Conservation (phyloP, 805 yeast genomes). For the Sugiyamaella lignohabitans region DNA sequence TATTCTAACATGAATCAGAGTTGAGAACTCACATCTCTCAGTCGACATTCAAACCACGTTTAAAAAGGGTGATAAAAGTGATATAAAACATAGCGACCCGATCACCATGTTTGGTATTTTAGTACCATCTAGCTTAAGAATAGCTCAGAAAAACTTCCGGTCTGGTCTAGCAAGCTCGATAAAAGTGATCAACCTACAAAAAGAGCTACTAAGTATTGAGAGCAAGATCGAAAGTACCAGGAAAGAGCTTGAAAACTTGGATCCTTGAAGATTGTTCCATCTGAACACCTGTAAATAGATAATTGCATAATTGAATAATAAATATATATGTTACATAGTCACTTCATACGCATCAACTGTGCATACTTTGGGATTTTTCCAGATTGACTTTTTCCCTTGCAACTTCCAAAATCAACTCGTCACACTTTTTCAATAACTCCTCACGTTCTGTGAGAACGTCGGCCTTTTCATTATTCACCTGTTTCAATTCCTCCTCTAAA, state of each 20-base stretch:
- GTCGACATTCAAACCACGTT: too few relatives aligned
- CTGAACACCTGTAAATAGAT: too few relatives aligned
- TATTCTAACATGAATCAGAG: too few relatives aligned
- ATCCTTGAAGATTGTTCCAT: too few relatives aligned
- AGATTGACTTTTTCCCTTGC: slow-evolving; percentile 41
- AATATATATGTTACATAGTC: not conserved
- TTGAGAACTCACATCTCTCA: too few relatives aligned
- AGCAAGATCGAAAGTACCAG: too few relatives aligned
- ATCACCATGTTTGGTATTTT: slow-evolving; percentile 44
- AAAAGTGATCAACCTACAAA: slow-evolving; percentile 10
- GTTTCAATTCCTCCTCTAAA: slow-evolving; percentile 54
- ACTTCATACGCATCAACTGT: too few relatives aligned
- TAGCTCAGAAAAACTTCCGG: slow-evolving; percentile 36
- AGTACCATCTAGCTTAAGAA: slow-evolving; percentile 38
- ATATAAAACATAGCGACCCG: slow-evolving; percentile 35
- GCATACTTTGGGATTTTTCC: too few relatives aligned
- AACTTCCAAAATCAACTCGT: slow-evolving; percentile 55
- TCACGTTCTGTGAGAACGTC: slow-evolving; percentile 60
- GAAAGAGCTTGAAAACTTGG: too few relatives aligned
- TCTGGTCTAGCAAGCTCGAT: slow-evolving; percentile 26
- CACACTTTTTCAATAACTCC: slow-evolving; percentile 52
- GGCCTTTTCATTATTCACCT: slow-evolving; percentile 53
- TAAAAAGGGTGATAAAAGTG: too few relatives aligned
- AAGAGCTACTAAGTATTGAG: slow-evolving; percentile 10
- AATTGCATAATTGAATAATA: not conserved